Evolutionary conservation across 495 filamentous ascomycete genomes (phyloP), one percentile per base, ranked within the genome.

Genomic region (Annulohypoxylon bovei): DNA sequence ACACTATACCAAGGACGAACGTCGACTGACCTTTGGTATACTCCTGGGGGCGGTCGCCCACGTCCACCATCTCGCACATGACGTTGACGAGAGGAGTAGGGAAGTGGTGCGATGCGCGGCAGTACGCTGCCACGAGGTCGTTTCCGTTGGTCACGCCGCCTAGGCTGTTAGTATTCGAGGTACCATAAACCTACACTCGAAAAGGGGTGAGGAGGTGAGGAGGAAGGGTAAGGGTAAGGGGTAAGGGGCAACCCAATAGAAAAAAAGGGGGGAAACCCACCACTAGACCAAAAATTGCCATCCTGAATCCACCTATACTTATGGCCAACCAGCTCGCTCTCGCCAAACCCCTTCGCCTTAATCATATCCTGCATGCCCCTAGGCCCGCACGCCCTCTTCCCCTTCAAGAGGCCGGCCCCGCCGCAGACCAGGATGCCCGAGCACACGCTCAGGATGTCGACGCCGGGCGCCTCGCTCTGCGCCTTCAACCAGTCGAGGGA

Each of bases 131-230:
- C 6, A 88, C 83, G 46, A 90, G 79, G 66, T 91, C 88, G 68
- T 88, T 86, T 6, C 88, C 87, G 66, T 89, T 90, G 23, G 88
- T 90, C 23, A 90, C 81, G 44, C 86, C 87, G 7, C 87, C 87
- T 89, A 44, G 14, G 20, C 2, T 39, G 33, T 44, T 44, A 18
- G 53, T 20, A 55, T 14, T 25, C 20, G 20, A n/a, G n/a, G n/a
- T n/a, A 25, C 7, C 5, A 44, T 1, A 18, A 5, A 4, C 16
- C 14, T 7, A 8, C 22, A 32, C 11, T 30, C 0, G 25, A 35
- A 47, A 22, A 12, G 56, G 28, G 27, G 8, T 5, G 18, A 39
- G 11, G 18, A 56, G 37, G 5, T 27, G 54, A 39, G 49, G 28
- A 65, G 30, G 7, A 39, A 61, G 27, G 50, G 61, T 9, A 5